Conservation (phyloP, 441 rosid species). For the Flueggea neowawraea region DNA sequence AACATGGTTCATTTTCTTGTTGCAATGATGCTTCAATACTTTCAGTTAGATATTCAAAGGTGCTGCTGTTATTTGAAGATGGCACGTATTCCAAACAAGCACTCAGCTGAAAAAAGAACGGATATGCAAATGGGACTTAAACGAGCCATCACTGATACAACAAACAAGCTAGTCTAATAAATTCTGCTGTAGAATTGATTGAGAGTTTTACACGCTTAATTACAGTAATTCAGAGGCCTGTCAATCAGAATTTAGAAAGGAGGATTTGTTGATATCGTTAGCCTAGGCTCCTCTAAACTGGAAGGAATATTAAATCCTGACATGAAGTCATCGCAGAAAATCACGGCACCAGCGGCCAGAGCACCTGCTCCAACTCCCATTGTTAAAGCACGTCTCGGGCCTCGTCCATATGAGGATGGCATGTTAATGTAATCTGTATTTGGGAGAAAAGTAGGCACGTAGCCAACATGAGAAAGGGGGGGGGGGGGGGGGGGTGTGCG, state of each 20-base stretch:
- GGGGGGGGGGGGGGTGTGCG: conserved; percentile 57
- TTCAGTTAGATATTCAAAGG: too few species aligned
- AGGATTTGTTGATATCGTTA: conserved; percentile 52
- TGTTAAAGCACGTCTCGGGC: conserved; percentile 30
- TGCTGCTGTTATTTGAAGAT: too few species aligned
- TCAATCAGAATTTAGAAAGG: conserved; percentile 34
- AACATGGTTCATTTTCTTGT: too few species aligned
- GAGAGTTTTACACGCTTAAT: background rate
- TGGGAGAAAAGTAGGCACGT: conserved; percentile 53
- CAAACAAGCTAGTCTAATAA: too few species aligned
- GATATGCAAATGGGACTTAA: too few species aligned
- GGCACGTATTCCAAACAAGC: too few species aligned
- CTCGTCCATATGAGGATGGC: conserved; percentile 35
- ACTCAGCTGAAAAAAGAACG: too few species aligned
- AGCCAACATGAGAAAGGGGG: conserved; percentile 53
- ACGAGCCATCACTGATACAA: too few species aligned
- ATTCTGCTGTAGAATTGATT: too few species aligned
- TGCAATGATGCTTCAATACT: too few species aligned
- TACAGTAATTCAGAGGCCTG: background rate
- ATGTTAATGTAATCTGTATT: conserved; percentile 35
- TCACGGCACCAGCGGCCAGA: conserved; percentile 67
- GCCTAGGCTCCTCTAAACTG: conserved; percentile 43
- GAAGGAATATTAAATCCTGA: conserved; percentile 60
- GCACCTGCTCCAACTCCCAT: conserved; percentile 75
- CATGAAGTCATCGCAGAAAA: conserved; percentile 71